Evolutionary conservation across 2,329 filamentous ascomycete genomes (phyloP), one percentile per base, ranked within the genome.

Genomic region (Emmonsiellopsis sp.): DNA sequence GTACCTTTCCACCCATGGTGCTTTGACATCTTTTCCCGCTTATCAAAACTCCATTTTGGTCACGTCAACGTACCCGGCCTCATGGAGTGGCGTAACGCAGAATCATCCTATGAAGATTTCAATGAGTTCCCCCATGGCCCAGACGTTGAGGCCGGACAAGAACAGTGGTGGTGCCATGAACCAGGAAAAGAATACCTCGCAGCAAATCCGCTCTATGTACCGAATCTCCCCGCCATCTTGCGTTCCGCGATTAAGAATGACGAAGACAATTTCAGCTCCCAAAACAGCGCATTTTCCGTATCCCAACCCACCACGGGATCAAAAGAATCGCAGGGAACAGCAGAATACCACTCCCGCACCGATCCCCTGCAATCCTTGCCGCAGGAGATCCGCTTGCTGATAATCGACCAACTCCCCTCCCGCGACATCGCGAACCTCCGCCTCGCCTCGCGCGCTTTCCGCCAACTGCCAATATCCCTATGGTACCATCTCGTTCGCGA

Each of bases 171-270:
- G 51, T 13, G 17, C 43, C 62, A 60, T 49, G n/a, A 36, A 6
- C 37, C 51, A 10, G 55, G 56, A 32, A 48, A 48, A 3, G 59
- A 54, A 37, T 64, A 58, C 39, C 53, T 64, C 3, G 61, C 52
- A 32, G 61, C 62, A 3, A 65, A 64, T 43, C 59, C 62, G 9
- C 33, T 64, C 6, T 58, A 56, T 31, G 44, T 65, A 9, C 62
- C 61, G 13, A 55, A 46, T 6, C 52, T 64, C 11, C n/a, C 36
- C 2, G 33, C 51, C 17, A 53, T 63, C 4, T 46, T 49, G 11
- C 7, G 10, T 6, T 49, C 47, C n/a, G 31, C 47, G 10, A 39
- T 49, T 17, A 37, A 31, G n/a, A 37, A 17, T 17, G 11, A 11
- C 10, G 47, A 49, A 9, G 47, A 49, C 13, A 49, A n/a, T n/a